These are phyloP conservation scores for Dendrobium officinale DNA, from an alignment of 106 monocot genomes.

Conservation along the genomic window DNA sequence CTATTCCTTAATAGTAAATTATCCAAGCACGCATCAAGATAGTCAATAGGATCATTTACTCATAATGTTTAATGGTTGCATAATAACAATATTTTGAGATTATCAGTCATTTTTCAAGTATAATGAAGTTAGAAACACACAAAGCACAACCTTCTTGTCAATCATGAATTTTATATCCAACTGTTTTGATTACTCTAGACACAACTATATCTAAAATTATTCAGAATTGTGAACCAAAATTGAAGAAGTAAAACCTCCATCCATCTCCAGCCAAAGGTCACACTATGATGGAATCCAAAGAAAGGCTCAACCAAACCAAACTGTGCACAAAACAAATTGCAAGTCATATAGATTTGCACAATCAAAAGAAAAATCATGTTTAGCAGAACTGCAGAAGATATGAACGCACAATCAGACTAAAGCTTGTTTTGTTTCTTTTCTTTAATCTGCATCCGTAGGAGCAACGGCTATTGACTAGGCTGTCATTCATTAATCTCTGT, in stretches of 20 bases:
- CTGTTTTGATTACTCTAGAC: background rate
- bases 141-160: background rate
- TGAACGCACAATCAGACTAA: too few species aligned
- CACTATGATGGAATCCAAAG: background rate
- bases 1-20: too few species aligned
- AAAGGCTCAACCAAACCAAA: background rate
- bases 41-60: background rate
- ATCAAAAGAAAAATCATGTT: background rate
- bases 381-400: background rate
- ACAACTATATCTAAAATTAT: background rate
- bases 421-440: too few species aligned
- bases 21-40: too few species aligned
- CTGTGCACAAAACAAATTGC: background rate
- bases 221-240: background rate
- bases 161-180: background rate
- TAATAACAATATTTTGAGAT: background rate
- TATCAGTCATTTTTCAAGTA: background rate
- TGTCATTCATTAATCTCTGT: background rate
- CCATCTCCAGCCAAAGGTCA: background rate
- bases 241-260: background rate
- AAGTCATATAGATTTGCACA: background rate
- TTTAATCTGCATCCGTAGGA: too few species aligned
- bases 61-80: background rate
- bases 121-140: background rate
- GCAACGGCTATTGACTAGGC: background rate